These are phyloP conservation scores for Mycocentrospora acerina DNA, from an alignment of 2,329 filamentous ascomycete genomes.

Conservation along the genomic window DNA sequence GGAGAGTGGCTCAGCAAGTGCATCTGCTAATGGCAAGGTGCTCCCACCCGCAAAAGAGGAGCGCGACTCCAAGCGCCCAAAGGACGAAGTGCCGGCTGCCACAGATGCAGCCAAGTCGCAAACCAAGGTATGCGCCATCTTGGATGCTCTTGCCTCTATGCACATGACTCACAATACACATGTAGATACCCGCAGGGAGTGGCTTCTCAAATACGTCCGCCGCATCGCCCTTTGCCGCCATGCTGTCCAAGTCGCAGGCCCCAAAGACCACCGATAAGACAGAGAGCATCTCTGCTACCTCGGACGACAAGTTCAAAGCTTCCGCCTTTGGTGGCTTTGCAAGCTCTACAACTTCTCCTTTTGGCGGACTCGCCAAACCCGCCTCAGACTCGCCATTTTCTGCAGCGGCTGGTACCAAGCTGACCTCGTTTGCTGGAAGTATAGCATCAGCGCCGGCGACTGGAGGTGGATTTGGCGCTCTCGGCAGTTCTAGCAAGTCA, in stretches of 20 bases:
- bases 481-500: slow-evolving; percentile 35
- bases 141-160: not conserved
- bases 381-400: slow-evolving; percentile 42
- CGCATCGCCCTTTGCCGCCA: slow-evolving; percentile 51
- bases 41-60: slow-evolving; percentile 27
- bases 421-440: slow-evolving; percentile 29
- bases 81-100: slow-evolving; percentile 23
- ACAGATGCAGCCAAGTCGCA: slow-evolving; percentile 19
- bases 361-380: slow-evolving; percentile 26
- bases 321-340: slow-evolving; percentile 50
- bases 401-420: slow-evolving; percentile 23
- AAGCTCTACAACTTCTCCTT: slow-evolving; percentile 39
- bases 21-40: slow-evolving; percentile 15
- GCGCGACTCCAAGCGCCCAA: slow-evolving; percentile 39
- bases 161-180: slow-evolving; percentile 11
- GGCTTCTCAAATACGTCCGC: slow-evolving; percentile 50
- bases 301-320: slow-evolving; percentile 53
- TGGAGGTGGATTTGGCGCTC: slow-evolving; percentile 35
- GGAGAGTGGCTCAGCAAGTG: slow-evolving; percentile 11
- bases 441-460: slow-evolving; percentile 17
- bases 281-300: slow-evolving; percentile 39
- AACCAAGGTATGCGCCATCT: slow-evolving; percentile 25
- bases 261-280: slow-evolving; percentile 21
- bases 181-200: slow-evolving; percentile 40
- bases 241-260: slow-evolving; percentile 40